Percentiles rank a stretch among this genome's conserved stretches.
Evolutionary conservation across 768 basidiomycete genomes (phyloP).

Genomic region (Tephrocybe rancida): DNA sequence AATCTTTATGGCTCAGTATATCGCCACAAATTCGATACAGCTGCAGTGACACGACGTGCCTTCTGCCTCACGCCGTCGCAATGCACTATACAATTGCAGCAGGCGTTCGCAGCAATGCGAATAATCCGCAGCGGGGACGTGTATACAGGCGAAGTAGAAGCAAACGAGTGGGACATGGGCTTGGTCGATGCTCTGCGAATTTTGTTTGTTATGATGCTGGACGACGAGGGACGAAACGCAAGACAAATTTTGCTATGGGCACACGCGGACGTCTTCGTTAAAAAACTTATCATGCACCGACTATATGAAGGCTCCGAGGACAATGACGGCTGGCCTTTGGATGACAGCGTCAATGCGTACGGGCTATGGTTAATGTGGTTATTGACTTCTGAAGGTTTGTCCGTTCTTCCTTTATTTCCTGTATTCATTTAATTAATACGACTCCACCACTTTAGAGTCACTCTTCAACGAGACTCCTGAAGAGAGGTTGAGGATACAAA

Average conservation of each 20-base stretch:
- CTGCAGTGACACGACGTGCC: slow-evolving; percentile 51
- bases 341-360: slow-evolving; percentile 46
- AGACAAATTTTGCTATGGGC: slow-evolving; percentile 46
- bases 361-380: slow-evolving; percentile 62
- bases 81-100: slow-evolving; percentile 35
- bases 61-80: slow-evolving; percentile 36
- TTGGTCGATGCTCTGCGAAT: slow-evolving; percentile 10
- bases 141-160: neutral
- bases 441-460: slow-evolving; percentile 18
- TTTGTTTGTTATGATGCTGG: slow-evolving; percentile 36
- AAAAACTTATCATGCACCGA: slow-evolving; percentile 37
- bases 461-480: slow-evolving; percentile 29
- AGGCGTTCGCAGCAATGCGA: slow-evolving; percentile 41
- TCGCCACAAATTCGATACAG: slow-evolving; percentile 54
- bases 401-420: neutral
- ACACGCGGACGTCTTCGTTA: slow-evolving; percentile 42
- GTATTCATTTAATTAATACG: neutral
- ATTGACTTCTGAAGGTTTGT: slow-evolving; percentile 42
- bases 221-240: slow-evolving; percentile 60
- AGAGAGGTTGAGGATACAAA: slow-evolving; percentile 30
- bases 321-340: slow-evolving; percentile 51
- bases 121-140: slow-evolving; percentile 29
- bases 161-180: neutral
- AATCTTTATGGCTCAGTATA: slow-evolving; percentile 59
- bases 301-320: slow-evolving; percentile 34